Conservation (phyloP, 345 rosid genomes). For the Pistacia integerrima region DNA sequence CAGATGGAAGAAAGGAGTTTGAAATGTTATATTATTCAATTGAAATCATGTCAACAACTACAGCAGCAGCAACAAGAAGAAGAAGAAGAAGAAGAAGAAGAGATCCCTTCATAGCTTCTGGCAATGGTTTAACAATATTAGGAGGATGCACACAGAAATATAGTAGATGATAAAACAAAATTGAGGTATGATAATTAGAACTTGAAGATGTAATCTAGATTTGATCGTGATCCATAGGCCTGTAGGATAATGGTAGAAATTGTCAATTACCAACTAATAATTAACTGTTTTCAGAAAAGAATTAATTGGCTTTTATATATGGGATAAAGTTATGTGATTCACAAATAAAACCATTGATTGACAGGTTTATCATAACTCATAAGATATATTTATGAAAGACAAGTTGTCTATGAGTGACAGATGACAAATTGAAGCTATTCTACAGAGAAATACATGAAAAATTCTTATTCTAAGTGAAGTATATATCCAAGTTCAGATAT, state of each 20-base stretch:
- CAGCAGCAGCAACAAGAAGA: slow-evolving; percentile 15
- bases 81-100: background rate
- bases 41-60: slow-evolving; percentile 22
- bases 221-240: background rate
- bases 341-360: background rate
- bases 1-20: slow-evolving; percentile 73
- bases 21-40: slow-evolving; percentile 48
- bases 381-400: background rate
- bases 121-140: background rate
- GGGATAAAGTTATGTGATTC: no score
- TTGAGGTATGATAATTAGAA: background rate
- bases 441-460: no score
- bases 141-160: no score
- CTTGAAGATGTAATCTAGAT: background rate
- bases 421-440: background rate
- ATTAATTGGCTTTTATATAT: no score
- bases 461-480: no score
- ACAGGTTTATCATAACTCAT: background rate
- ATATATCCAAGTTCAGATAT: no score
- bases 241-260: background rate
- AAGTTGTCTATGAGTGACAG: background rate
- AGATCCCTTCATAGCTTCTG: slow-evolving; percentile 7
- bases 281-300: background rate
- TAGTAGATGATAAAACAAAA: background rate
- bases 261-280: background rate